Evolutionary conservation across 139 green algal species (phyloP), one percentile per base, ranked within the genome.

Genomic region (Chlamydomonas sp.): DNA sequence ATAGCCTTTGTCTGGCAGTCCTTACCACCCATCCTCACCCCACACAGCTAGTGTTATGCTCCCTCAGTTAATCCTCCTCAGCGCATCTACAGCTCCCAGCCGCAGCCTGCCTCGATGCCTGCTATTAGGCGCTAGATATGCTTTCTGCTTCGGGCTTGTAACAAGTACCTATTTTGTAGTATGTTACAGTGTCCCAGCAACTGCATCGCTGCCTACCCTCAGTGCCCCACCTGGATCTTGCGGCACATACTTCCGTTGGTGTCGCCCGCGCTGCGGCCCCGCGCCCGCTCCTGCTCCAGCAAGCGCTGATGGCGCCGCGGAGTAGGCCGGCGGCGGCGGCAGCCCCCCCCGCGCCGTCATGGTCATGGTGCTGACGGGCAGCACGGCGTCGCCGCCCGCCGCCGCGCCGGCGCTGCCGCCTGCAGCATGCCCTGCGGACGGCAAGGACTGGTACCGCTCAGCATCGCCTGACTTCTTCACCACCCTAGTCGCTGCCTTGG

Each of bases 391-490:
- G 59, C 2, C 12, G 68, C 15, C 58, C 16, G 59, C 18, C 3
- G 14, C 49, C 8, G 5, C 74, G 74, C 2, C 74, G n/a, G 67
- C 7, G 67, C 12, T 18, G 12, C 12, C 10, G 49, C 2, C 74
- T 67, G 61, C n/a, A 59, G 12, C 12, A 58, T 49, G 8, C 68
- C 66, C 69, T 8, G 6, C 59, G 31, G 80, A 60, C 3, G 80
- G 80, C 57, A 86, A n/a, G 14, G 62, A 7, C 10, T 60, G 69
- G 80, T 86, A 86, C 8, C 80, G 80, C 4, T 86, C 80, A 5
- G 6, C 18, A 18, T 86, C 20, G 7, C 73, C 59, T 0, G 80
- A 68, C 71, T 86, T 86, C 49, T 73, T 73, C 2, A 69, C 69
- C 10, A 69, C 69, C 78, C 72, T 57, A 20, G 18, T 14, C 16